Evolutionary conservation across 495 filamentous ascomycete genomes (phyloP), one percentile per base, ranked within the genome.

Genomic region (Evansstolkia leycettana): DNA sequence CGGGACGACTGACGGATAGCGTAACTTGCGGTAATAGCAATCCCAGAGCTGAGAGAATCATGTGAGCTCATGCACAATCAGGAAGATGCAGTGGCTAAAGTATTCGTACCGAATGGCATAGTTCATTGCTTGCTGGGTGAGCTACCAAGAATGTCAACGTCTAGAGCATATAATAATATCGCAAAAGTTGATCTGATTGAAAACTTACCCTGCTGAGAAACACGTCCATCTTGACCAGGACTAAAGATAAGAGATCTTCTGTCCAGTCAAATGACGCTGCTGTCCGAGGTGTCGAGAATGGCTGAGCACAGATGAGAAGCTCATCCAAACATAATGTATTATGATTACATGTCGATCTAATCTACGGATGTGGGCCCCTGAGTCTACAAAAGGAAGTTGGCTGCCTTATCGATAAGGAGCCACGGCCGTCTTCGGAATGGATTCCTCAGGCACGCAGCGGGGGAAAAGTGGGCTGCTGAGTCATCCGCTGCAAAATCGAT

Each of bases 101-200:
- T 19, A 26, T 25, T 24, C 36, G 7, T 58, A 77, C 70, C 76
- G 66, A 41, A 94, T 83, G 56, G 84, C 86, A 70, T 84, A 88
- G 59, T 86, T 94, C 73, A 88, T 80, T 31, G 85, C 84, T 62
- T 93, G 86, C 50, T 81, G 72, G 31, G 80, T 82, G 47, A 82
- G 60, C 76, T 81, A 36, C 33, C 26, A 41, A 42, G 31, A 48
- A 42, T 27, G 29, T 47, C 34, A 50, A 37, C 33, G 34, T 34
- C 27, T 26, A 33, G 27, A 16, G 3, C 7, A 7, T n/a, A 4
- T 16, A 3, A 16, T 6, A 10, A 33, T 19, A 13, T 6, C 30
- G 17, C 4, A 17, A 33, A 6, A 8, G 13, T 4, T 23, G 9
- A n/a, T n/a, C 24, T 26, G 4, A 29, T 29, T n/a, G 4, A 5